Percentiles rank a stretch among this genome's conserved stretches.
phyloP scores from a whole-genome alignment of 2,329 filamentous ascomycete genomes.

The Colletotrichum endophyticum region DNA sequence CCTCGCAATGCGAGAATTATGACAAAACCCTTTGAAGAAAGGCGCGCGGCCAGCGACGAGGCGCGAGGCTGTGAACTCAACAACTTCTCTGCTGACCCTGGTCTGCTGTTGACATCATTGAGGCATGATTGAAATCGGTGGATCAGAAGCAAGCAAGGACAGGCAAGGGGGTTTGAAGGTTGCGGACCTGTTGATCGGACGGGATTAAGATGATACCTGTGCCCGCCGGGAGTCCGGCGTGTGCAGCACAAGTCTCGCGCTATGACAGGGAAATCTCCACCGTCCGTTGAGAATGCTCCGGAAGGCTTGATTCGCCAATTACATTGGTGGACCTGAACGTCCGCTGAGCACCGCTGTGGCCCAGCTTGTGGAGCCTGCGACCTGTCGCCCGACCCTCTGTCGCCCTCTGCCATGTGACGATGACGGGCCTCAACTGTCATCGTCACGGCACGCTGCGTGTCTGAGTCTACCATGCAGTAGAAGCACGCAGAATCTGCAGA shows the following conservation, averaged over 20 bases:
- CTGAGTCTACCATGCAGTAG: not conserved
- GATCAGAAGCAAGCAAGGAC: slow-evolving; percentile 12
- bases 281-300: slow-evolving; percentile 14
- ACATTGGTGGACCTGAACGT: not conserved
- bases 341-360: not conserved
- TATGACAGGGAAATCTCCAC: slow-evolving; percentile 6
- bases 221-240: too few species aligned
- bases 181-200: not conserved
- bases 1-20: not conserved
- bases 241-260: not conserved
- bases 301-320: slow-evolving; percentile 13
- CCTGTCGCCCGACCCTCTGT: not conserved
- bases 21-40: not conserved
- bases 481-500: not conserved
- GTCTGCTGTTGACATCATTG: slow-evolving; percentile 21
- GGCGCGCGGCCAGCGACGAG: not conserved
- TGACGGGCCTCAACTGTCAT: slow-evolving; percentile 5
- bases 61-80: slow-evolving; percentile 14
- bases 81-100: slow-evolving; percentile 15
- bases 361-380: not conserved
- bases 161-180: not conserved
- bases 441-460: not conserved
- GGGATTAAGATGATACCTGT: not conserved
- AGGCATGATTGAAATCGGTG: slow-evolving; percentile 12
- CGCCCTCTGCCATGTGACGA: slow-evolving; percentile 15